A percentile compares a stretch with the other conserved stretches of the same genome.
These are phyloP conservation scores for Aspergillus sclerotioniger DNA, from an alignment of 495 filamentous ascomycete species.

Conservation along the genomic window DNA sequence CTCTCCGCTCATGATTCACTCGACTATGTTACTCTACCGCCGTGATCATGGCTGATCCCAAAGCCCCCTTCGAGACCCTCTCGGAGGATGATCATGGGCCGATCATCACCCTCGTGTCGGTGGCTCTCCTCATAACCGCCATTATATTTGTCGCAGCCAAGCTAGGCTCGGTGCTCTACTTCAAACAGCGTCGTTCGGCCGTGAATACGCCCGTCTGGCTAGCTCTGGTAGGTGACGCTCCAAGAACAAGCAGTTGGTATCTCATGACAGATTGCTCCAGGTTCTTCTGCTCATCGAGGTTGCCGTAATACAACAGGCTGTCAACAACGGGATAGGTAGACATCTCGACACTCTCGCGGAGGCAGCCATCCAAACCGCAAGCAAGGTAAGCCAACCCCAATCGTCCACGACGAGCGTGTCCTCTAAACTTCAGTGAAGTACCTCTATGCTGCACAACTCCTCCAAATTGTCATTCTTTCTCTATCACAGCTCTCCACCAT, in stretches of 20 bases:
- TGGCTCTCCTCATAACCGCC: constrained; percentile 24
- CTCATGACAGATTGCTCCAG: constrained; percentile 31
- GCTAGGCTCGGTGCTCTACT: constrained; percentile 25
- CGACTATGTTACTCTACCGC: constrained; percentile 4
- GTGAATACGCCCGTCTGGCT: constrained; percentile 33
- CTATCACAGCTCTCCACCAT: constrained; percentile 27
- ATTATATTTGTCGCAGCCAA: constrained; percentile 28
- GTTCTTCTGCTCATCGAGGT: constrained; percentile 22
- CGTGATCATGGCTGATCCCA: constrained; percentile 19
- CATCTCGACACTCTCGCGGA: constrained; percentile 20
- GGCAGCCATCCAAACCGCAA: constrained; percentile 17
- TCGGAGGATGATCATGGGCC: constrained; percentile 23
- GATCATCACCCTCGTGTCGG: constrained; percentile 24
- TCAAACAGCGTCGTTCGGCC: constrained; percentile 27
- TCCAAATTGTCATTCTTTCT: constrained; percentile 25
- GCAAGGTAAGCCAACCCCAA: constrained; percentile 14
- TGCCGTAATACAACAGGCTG: constrained; percentile 25
- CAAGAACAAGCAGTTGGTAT: not conserved
- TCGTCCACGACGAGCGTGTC: not conserved
- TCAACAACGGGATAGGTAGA: constrained; percentile 28
- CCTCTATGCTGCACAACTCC: constrained; percentile 26
- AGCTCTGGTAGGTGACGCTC: constrained; percentile 24
- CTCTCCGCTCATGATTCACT: not conserved
- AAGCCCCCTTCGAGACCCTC: constrained; percentile 19
- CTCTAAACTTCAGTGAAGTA: constrained; percentile 14